A percentile compares a stretch with the other conserved stretches of the same genome.
Evolutionary conservation across 148 eudicot species (phyloP).

Genomic region (Fagopyrum homotropicum): DNA sequence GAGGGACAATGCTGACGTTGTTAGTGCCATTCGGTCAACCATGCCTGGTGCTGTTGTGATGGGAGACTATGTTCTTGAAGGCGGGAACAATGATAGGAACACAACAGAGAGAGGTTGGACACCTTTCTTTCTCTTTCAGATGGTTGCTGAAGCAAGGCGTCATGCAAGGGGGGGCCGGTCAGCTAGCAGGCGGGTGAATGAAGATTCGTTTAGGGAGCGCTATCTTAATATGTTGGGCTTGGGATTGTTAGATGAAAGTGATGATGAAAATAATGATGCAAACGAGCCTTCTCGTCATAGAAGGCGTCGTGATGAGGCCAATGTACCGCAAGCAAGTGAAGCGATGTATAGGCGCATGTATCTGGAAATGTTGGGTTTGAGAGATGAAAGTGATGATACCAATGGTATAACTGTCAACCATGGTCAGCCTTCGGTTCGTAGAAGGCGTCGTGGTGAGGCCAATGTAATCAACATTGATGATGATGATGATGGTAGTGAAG

Average conservation of each 20-base stretch:
- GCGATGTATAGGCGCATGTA: background rate
- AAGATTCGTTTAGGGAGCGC: conserved; percentile 22
- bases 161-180: conserved; percentile 48
- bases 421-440: conserved; percentile 31
- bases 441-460: conserved; percentile 45
- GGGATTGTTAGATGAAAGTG: background rate
- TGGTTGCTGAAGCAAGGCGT: conserved; percentile 62
- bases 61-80: conserved; percentile 84
- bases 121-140: conserved; percentile 60
- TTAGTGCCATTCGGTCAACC: conserved; percentile 74
- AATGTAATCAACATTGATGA: background rate
- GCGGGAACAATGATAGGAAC: conserved; percentile 47
- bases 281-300: background rate
- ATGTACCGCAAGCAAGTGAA: background rate
- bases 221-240: conserved; percentile 23
- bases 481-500: background rate
- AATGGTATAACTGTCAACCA: conserved; percentile 33
- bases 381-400: conserved; percentile 39
- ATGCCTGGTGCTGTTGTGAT: conserved; percentile 86
- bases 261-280: background rate
- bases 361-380: conserved; percentile 61
- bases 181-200: conserved; percentile 31
- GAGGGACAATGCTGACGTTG: conserved; percentile 80
- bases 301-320: background rate
- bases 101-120: conserved; percentile 37